Evolutionary conservation across 1,284 basidiomycete species (phyloP), one percentile per base, ranked within the genome.

Genomic region (Ustilago bromivora): DNA sequence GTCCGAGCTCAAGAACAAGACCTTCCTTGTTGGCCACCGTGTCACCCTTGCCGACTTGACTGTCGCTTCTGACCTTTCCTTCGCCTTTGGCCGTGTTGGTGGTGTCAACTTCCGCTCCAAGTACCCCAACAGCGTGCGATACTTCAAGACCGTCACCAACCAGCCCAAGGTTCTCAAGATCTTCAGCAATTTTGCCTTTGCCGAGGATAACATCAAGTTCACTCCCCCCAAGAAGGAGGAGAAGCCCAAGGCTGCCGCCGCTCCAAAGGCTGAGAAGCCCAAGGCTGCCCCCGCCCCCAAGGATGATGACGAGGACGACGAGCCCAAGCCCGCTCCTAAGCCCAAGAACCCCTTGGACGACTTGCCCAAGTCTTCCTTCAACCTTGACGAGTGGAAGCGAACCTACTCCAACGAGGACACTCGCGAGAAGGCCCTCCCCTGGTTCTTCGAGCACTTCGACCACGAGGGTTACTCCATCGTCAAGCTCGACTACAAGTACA

Each of bases 401-500:
- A 92, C 93, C 68, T 98, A 98, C 90, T 97, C 95, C 82, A 98
- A 98, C 92, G 92, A 93, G 88, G 96, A 98, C 66, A 98, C 96
- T 43, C 70, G 71, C 67, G 63, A 68, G 15, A 76, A 73, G 76
- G 79, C 83, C 57, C 62, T 86, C 75, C 73, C 86, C 63, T 78
- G 79, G 71, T 76, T 83, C 64, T 75, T 80, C 46, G 66, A 75
- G 84, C 94, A 95, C 90, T 95, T 91, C 87, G 96, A 98, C 89
- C 88, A 90, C 32, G 79, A 93, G 78, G 96, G 96, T 56, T 98
- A 92, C 92, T 96, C 95, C 75, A 87, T 93, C 87, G 96, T 93
- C 93, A 90, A 92, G 76, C 91, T 95, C 68, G 93, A 95, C 89
- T 98, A 94, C 92, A 95, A 97, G 90, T 98, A 98, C 91, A 94